Percentiles rank a stretch among this genome's conserved stretches.
phyloP scores from a whole-genome alignment of 2,329 filamentous ascomycete genomes.

The Didymella sp. region DNA sequence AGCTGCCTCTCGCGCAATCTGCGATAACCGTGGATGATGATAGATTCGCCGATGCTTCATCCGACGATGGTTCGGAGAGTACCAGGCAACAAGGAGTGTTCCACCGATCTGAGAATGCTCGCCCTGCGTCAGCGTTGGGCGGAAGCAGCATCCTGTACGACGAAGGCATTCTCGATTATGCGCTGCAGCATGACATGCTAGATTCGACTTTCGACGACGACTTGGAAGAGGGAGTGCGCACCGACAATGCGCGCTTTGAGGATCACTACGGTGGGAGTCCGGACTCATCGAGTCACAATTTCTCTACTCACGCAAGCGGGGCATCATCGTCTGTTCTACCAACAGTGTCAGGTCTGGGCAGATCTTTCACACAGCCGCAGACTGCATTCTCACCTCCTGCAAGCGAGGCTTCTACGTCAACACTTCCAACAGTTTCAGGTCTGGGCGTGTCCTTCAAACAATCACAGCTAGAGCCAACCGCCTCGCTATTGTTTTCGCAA shows the following conservation, averaged over 20 bases:
- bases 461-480: conserved; percentile 11
- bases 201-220: conserved; percentile 33
- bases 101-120: conserved; percentile 19
- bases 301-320: conserved; percentile 25
- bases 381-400: conserved; percentile 20
- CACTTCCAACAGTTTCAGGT: conserved; percentile 34
- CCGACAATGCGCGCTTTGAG: conserved; percentile 14
- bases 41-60: conserved; percentile 52
- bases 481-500: conserved; percentile 21
- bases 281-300: conserved; percentile 18
- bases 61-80: conserved; percentile 42
- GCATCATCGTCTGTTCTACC: conserved; percentile 29
- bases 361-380: conserved; percentile 24
- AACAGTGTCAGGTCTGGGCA: conserved; percentile 36
- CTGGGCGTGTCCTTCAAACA: conserved; percentile 29
- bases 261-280: conserved; percentile 19
- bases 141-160: conserved; percentile 45
- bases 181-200: conserved; percentile 42
- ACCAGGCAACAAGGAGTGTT: conserved; percentile 17
- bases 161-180: conserved; percentile 45
- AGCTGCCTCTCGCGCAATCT: conserved; percentile 28
- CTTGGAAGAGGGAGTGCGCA: conserved; percentile 9
- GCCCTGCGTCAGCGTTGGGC: conserved; percentile 26
- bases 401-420: conserved; percentile 29
- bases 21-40: conserved; percentile 49